Conservation (phyloP, 2,329 filamentous ascomycete genomes). For the Seiridium cupressi region DNA sequence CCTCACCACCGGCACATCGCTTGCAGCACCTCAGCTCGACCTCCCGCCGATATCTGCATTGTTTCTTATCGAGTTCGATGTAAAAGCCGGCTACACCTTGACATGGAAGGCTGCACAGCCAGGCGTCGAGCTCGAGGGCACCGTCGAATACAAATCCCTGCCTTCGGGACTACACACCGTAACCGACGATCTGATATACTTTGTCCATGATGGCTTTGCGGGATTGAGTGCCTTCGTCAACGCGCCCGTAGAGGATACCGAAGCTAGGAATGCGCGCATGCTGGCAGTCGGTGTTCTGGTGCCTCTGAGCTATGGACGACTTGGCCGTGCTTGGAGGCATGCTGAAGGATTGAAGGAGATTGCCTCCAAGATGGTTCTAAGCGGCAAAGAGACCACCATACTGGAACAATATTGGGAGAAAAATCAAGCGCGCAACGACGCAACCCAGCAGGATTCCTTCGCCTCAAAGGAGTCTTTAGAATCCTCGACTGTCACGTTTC, state of each 20-base stretch:
- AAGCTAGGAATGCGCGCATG: slow-evolving; percentile 85
- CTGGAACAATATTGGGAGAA: slow-evolving; percentile 81
- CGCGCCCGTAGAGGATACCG: slow-evolving; percentile 71
- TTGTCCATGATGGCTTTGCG: slow-evolving; percentile 80
- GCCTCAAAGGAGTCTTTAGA: slow-evolving; percentile 43
- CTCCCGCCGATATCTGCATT: slow-evolving; percentile 69
- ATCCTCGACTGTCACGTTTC: slow-evolving; percentile 49
- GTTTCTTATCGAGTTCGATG: slow-evolving; percentile 89
- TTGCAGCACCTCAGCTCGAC: slow-evolving; percentile 34
- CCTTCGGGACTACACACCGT: slow-evolving; percentile 92
- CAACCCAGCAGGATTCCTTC: slow-evolving; percentile 30
- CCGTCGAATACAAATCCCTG: slow-evolving; percentile 94
- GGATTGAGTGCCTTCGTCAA: slow-evolving; percentile 93
- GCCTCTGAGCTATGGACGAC: slow-evolving; percentile 76
- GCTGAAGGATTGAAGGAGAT: slow-evolving; percentile 73
- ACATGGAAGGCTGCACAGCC: slow-evolving; percentile 77
- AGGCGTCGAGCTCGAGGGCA: slow-evolving; percentile 74
- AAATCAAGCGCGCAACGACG: slow-evolving; percentile 44
- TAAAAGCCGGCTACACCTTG: slow-evolving; percentile 88
- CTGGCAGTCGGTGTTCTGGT: slow-evolving; percentile 88
- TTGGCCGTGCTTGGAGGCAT: slow-evolving; percentile 89
- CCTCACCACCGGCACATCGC: slow-evolving; percentile 16
- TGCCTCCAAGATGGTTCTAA: slow-evolving; percentile 64
- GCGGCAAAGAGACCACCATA: slow-evolving; percentile 59
- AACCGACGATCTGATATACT: slow-evolving; percentile 86